Percentiles rank a stretch among this genome's conserved stretches.
These are phyloP conservation scores for Geosmithia putterillii DNA, from an alignment of 2,329 filamentous ascomycete species.

Conservation along the genomic window DNA sequence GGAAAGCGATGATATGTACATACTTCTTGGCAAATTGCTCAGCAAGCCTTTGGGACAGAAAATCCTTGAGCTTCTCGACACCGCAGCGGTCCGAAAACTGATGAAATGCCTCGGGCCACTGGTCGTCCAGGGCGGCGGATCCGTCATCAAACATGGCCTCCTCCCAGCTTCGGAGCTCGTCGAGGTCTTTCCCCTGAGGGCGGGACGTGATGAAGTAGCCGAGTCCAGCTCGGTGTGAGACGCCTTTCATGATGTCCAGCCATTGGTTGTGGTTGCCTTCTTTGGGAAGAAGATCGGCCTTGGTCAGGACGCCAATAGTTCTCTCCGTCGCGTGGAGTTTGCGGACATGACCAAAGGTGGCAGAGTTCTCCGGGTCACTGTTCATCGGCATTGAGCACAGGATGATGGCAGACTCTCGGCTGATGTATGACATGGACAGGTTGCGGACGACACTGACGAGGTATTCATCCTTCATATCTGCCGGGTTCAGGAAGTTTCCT, in stretches of 20 bases:
- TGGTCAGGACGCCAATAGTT: conserved; percentile 70
- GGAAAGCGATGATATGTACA: conserved; percentile 5
- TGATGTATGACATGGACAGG: conserved; percentile 58
- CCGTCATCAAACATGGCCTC: conserved; percentile 34
- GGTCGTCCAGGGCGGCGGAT: conserved; percentile 14
- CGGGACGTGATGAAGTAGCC: conserved; percentile 71
- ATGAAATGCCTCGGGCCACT: conserved; percentile 38
- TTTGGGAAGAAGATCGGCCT: conserved; percentile 59
- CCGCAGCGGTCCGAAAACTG: conserved; percentile 36
- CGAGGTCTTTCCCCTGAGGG: conserved; percentile 42
- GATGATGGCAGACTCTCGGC: conserved; percentile 58
- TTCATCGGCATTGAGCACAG: conserved; percentile 70
- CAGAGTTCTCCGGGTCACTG: conserved; percentile 64
- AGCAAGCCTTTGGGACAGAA: conserved; percentile 38
- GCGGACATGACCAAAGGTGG: conserved; percentile 53
- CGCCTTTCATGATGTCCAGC: conserved; percentile 47
- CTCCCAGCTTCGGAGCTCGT: conserved; percentile 38
- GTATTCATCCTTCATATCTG: conserved; percentile 51
- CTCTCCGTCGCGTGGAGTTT: conserved; percentile 41
- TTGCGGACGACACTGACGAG: conserved; percentile 62
- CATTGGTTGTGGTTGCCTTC: conserved; percentile 42
- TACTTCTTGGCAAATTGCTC: conserved; percentile 40
- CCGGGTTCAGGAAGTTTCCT: conserved; percentile 63
- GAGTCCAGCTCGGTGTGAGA: conserved; percentile 52
- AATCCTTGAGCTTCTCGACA: conserved; percentile 37